Percentiles rank a stretch among this genome's conserved stretches.
Conservation (phyloP, 208 protist genomes). For the Eutreptiella sp. region DNA sequence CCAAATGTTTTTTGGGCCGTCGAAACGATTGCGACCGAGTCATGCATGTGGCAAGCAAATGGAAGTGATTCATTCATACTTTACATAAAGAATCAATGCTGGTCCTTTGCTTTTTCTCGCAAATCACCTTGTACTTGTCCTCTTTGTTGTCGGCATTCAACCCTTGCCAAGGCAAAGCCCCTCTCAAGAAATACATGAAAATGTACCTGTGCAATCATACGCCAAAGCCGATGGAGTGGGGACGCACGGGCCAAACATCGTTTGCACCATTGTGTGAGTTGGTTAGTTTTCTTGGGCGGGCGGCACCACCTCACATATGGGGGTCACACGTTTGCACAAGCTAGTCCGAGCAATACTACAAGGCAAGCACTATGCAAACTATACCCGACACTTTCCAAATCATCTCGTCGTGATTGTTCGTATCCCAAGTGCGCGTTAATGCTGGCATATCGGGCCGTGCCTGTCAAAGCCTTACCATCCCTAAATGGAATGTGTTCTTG, state of each 20-base stretch:
- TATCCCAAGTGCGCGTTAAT: constrained; percentile 91
- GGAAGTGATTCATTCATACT: constrained; percentile 4
- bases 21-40: no score
- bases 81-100: constrained; percentile 55
- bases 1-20: no score
- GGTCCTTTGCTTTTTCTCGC: constrained; percentile 55
- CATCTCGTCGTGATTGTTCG: constrained; percentile 74
- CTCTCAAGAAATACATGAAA: constrained; percentile 89
- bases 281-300: no score
- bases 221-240: no score
- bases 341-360: no score
- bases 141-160: constrained; percentile 69
- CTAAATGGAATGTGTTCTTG: constrained; percentile 74
- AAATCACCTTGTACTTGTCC: constrained; percentile 70
- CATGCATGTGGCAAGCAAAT: background rate
- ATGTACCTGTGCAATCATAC: no score
- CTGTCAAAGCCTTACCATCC: constrained; percentile 84
- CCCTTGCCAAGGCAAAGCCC: constrained; percentile 86
- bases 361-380: constrained; percentile 30
- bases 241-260: no score
- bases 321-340: no score
- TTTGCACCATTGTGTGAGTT: no score
- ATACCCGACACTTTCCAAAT: constrained; percentile 79
- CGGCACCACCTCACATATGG: no score
- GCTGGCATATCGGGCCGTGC: constrained; percentile 92